phyloP scores from a whole-genome alignment of 2,329 filamentous ascomycete genomes.

The Colletotrichum neosansevieriae region DNA sequence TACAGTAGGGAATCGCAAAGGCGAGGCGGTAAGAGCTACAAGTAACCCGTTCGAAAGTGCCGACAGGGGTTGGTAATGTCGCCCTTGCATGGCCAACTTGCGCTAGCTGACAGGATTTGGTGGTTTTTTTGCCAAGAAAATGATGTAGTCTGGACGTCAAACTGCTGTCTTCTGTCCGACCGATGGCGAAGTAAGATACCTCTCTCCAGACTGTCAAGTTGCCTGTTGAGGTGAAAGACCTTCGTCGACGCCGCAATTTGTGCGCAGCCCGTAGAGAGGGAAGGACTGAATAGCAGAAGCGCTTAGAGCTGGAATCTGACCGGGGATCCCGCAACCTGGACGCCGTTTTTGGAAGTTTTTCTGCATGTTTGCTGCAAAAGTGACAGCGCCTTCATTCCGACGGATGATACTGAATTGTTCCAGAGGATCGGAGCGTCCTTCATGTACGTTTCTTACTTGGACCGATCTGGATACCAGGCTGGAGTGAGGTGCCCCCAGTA shows the following conservation, averaged over 20 bases:
- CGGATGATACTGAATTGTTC: not conserved
- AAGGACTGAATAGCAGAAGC: not conserved
- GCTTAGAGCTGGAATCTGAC: constrained; percentile 1
- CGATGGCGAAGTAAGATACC: not conserved
- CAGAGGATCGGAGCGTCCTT: constrained; percentile 22
- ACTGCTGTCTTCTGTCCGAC: constrained; percentile 15
- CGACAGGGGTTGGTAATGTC: constrained; percentile 1
- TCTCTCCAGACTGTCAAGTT: not conserved
- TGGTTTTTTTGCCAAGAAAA: constrained; percentile 31
- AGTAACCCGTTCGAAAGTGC: not conserved
- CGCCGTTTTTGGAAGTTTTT: constrained; percentile 8
- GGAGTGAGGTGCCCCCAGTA: not conserved
- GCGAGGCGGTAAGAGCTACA: not conserved
- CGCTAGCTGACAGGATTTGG: constrained; percentile 25
- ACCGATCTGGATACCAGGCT: not conserved
- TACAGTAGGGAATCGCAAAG: constrained; percentile 9
- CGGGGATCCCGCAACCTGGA: not conserved
- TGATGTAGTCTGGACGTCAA: constrained; percentile 17
- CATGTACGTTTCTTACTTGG: not conserved
- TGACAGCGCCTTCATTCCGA: not conserved
- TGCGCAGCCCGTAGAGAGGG: not conserved
- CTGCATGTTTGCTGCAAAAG: constrained; percentile 1
- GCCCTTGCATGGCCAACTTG: constrained; percentile 29
- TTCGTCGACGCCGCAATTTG: constrained; percentile 10
- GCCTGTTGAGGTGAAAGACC: constrained; percentile 5